Evolutionary conservation across 768 basidiomycete species (phyloP).

Genomic region (Boletales sp.): DNA sequence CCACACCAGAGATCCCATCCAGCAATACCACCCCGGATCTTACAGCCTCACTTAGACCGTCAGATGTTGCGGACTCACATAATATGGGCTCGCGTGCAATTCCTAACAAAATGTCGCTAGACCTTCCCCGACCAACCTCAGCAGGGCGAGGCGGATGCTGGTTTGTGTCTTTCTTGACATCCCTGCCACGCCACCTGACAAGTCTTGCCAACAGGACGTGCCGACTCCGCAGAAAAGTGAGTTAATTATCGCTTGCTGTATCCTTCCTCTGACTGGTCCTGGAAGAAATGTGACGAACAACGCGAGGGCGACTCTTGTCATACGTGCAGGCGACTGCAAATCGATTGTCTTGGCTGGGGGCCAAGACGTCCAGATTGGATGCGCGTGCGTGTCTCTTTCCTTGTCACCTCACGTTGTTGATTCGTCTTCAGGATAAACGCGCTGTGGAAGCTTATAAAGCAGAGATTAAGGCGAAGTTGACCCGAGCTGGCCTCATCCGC

Average conservation of each 20-base stretch:
- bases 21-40: conserved; percentile 45
- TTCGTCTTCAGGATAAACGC: conserved; percentile 63
- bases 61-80: conserved; percentile 31
- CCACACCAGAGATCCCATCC: conserved; percentile 42
- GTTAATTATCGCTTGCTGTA: neutral
- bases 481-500: conserved; percentile 73
- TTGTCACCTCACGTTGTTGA: conserved; percentile 13
- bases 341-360: conserved; percentile 85
- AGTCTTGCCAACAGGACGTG: conserved; percentile 58
- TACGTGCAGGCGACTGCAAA: conserved; percentile 76
- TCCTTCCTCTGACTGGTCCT: conserved; percentile 5
- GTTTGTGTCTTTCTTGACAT: conserved; percentile 40
- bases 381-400: conserved; percentile 49
- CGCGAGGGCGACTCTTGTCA: conserved; percentile 77
- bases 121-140: conserved; percentile 49
- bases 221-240: conserved; percentile 75
- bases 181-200: conserved; percentile 4
- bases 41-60: conserved; percentile 31
- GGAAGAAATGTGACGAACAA: conserved; percentile 86
- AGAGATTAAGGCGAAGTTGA: conserved; percentile 77
- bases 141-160: conserved; percentile 77
- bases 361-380: conserved; percentile 86
- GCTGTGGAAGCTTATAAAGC: conserved; percentile 81
- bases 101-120: conserved; percentile 44
- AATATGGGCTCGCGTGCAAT: conserved; percentile 33